Base-by-base conservation (phyloP, 805 yeast species). In the Yamadazyma nakazawae region DNA sequence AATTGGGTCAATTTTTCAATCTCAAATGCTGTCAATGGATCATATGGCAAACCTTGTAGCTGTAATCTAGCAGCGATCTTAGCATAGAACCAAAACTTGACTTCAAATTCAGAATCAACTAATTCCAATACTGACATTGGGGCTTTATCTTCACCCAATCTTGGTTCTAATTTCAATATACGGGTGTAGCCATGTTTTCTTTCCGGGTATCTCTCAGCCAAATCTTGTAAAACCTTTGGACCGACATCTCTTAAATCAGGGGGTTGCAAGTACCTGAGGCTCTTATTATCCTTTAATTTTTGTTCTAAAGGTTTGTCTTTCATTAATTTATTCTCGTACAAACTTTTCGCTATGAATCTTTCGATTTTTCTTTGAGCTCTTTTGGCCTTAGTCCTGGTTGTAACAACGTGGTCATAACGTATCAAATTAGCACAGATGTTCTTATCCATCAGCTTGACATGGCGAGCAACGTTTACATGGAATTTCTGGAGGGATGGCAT, bases 181-280 rank as follows among this genome's bases (percentile, higher is more conserved):
- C 98, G 80, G 2, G 97, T 89, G 69, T 84, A 92, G 1, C 97
- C 97, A 51, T 89, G 87, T 0, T 66, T 60, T 67, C 96, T 79
- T 19, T 66, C 58, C 3, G 70, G 58, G 60, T 86, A 91, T 47
- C 96, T 74, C 36, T 79, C 73, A 3, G 81, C 79, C 35, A 91
- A 71, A 36, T 79, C 88, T 14, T 74, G 76, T 49, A 85, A 71
- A 37, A 94, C 67, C 59, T 85, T 88, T n/a, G 87, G 81, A 13
- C 67, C 77, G 13, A 57, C 50, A 45, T 61, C 77, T 3, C 50
- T 62, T 17, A 64, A 58, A 46, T 64, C 71, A 2, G 65, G 82
- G 19, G 86, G 84, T 11, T 84, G 86, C 9, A 70, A 70, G 48
- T 46, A 63, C 25, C 58, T 52, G 14, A 62, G 52, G 17, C 55